Percentiles rank a stretch among this genome's conserved stretches.
These are phyloP conservation scores for Fusarium heterosporum DNA, from an alignment of 2,329 filamentous ascomycete genomes.

Conservation along the genomic window DNA sequence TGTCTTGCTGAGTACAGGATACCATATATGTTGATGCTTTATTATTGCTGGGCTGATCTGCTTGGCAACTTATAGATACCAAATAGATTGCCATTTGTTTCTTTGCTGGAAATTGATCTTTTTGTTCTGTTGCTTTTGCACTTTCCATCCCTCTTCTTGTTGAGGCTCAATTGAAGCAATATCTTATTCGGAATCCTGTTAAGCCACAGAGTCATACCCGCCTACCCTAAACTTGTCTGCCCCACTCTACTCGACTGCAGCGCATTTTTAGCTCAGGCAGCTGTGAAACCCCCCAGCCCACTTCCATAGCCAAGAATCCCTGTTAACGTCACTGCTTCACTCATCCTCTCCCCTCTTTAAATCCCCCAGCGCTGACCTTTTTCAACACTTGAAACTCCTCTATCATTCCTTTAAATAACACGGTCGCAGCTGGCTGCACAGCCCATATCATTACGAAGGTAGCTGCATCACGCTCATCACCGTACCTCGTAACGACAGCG, in stretches of 20 bases:
- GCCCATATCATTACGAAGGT: background rate
- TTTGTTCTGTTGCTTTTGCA: background rate
- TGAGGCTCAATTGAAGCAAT: conserved; percentile 1
- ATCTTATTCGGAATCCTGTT: conserved; percentile 1
- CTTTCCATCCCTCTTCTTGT: background rate
- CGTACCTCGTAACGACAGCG: background rate
- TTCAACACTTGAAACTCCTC: background rate
- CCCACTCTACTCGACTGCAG: conserved; percentile 5
- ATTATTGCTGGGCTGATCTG: conserved; percentile 4
- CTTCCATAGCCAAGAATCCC: conserved; percentile 24
- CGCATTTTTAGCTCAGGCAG: conserved; percentile 44
- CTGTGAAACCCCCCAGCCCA: conserved; percentile 42
- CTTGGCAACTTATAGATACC: conserved; percentile 25
- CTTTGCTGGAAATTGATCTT: background rate
- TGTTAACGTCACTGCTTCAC: conserved; percentile 45
- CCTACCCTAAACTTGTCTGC: conserved; percentile 27
- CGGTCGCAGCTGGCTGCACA: conserved; percentile 36
- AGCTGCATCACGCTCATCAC: background rate
- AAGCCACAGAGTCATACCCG: conserved; percentile 11
- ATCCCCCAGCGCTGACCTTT: conserved; percentile 13
- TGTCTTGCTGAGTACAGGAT: conserved; percentile 1
- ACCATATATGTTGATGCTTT: conserved; percentile 6
- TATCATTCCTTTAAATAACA: background rate
- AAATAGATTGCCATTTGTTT: conserved; percentile 29
- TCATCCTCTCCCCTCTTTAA: conserved; percentile 33